A percentile compares a stretch with the other conserved stretches of the same genome.
Conservation (phyloP, 2,329 filamentous ascomycete species). For the Diaporthe batatas region DNA sequence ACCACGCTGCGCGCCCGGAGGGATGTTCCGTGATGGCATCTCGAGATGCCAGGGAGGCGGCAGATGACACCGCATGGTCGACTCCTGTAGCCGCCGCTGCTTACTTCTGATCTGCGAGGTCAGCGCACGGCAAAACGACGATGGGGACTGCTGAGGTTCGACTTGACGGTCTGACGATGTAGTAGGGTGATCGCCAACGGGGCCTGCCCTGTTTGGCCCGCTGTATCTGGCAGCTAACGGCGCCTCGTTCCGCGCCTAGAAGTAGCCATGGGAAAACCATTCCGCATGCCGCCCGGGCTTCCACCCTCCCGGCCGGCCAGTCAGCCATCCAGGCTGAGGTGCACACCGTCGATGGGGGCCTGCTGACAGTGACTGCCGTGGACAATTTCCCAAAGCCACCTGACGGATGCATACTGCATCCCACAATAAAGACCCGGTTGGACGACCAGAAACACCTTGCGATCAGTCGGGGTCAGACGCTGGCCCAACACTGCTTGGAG, state of each 20-base stretch:
- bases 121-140: constrained; percentile 17
- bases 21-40: constrained; percentile 26
- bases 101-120: constrained; percentile 36
- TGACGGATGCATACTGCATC: constrained; percentile 33
- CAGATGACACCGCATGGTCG: constrained; percentile 31
- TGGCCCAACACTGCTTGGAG: neutral
- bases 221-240: constrained; percentile 34
- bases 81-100: constrained; percentile 17
- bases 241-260: constrained; percentile 34
- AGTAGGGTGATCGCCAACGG: constrained; percentile 14
- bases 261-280: constrained; percentile 31
- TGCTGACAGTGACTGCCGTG: constrained; percentile 33
- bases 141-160: neutral
- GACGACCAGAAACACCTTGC: constrained; percentile 23
- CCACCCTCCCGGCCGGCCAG: constrained; percentile 12
- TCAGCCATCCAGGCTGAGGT: neutral
- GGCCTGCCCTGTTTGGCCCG: constrained; percentile 23
- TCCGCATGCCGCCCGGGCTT: constrained; percentile 29
- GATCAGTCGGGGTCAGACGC: constrained; percentile 12
- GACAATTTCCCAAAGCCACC: constrained; percentile 26
- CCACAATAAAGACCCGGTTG: constrained; percentile 33
- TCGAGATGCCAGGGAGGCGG: constrained; percentile 22
- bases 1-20: constrained; percentile 27
- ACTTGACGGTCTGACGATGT: constrained; percentile 4
- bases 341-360: constrained; percentile 11